These are phyloP conservation scores for Cryptococcus sp. DNA, from an alignment of 1,284 basidiomycete species.

Conservation along the genomic window DNA sequence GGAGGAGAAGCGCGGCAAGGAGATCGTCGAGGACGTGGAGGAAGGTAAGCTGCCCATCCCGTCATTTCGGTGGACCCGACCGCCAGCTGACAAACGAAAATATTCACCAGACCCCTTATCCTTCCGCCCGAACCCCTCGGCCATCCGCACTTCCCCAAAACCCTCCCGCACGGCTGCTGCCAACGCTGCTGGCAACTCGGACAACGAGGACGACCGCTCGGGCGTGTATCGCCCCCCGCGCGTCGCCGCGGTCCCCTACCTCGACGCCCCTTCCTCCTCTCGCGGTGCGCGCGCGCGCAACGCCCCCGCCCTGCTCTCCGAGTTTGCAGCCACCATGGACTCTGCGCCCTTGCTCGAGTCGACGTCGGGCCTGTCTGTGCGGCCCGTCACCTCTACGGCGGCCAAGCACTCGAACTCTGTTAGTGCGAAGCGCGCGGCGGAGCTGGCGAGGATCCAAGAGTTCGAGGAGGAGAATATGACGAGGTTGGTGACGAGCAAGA, in stretches of 20 bases:
- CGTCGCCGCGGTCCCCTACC: constrained; percentile 87
- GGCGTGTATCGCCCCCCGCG: constrained; percentile 88
- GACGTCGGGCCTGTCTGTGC: constrained; percentile 64
- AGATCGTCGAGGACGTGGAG: constrained; percentile 56
- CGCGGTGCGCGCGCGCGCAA: constrained; percentile 60
- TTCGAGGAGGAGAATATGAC: constrained; percentile 98
- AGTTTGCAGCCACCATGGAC: constrained; percentile 59
- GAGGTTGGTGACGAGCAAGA: constrained; percentile 85
- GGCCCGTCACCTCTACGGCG: constrained; percentile 28
- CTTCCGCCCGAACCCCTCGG: constrained; percentile 78
- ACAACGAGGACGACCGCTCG: constrained; percentile 46
- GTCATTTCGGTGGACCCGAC: background rate
- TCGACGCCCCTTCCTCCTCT: constrained; percentile 52
- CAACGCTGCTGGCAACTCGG: constrained; percentile 23
- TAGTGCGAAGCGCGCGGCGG: constrained; percentile 53
- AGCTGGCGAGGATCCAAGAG: constrained; percentile 75
- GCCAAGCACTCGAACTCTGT: constrained; percentile 47
- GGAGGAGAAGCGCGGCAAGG: constrained; percentile 50
- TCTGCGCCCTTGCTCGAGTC: constrained; percentile 63
- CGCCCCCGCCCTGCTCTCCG: constrained; percentile 65
- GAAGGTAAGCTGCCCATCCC: constrained; percentile 57
- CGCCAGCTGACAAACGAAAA: constrained; percentile 1
- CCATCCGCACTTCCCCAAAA: constrained; percentile 29
- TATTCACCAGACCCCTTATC: constrained; percentile 70
- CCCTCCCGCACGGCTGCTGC: constrained; percentile 9